A percentile compares a stretch with the other conserved stretches of the same genome.
phyloP scores from a whole-genome alignment of 345 rosid species.

The Syzygium oleosum region DNA sequence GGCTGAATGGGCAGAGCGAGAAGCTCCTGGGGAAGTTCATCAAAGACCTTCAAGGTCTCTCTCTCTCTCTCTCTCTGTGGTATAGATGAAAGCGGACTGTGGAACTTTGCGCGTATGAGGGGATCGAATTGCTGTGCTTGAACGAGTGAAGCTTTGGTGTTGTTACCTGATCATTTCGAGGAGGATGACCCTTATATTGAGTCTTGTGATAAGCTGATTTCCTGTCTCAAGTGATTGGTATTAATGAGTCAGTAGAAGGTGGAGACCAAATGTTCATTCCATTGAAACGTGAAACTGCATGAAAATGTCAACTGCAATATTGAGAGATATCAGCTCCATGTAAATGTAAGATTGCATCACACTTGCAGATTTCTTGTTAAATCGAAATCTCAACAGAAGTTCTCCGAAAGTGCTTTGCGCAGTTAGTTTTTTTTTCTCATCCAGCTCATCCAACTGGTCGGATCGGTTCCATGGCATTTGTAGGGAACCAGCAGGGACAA shows the following conservation, averaged over 20 bases:
- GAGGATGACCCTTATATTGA: neutral
- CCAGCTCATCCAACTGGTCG: neutral
- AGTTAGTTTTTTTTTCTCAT: neutral
- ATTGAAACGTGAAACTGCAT: neutral
- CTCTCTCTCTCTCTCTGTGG: neutral
- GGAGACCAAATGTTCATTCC: neutral
- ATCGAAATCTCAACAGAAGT: neutral
- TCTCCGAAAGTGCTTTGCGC: neutral
- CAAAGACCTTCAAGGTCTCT: constrained; percentile 37
- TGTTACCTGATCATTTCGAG: neutral
- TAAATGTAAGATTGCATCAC: neutral
- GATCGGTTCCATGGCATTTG: neutral
- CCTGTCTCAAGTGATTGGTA: neutral
- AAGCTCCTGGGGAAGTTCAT: constrained; percentile 84
- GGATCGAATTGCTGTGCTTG: neutral
- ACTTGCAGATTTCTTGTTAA: neutral
- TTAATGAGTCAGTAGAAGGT: neutral
- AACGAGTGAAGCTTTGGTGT: neutral
- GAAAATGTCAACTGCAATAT: neutral
- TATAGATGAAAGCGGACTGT: neutral
- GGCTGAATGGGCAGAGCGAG: constrained; percentile 82
- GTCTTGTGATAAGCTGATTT: neutral
- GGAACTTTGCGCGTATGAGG: neutral
- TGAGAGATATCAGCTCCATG: neutral
- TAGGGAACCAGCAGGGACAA: constrained; percentile 27